Evolutionary conservation across 139 green algal species (phyloP).

Genomic region (Nannochloris sp.): DNA sequence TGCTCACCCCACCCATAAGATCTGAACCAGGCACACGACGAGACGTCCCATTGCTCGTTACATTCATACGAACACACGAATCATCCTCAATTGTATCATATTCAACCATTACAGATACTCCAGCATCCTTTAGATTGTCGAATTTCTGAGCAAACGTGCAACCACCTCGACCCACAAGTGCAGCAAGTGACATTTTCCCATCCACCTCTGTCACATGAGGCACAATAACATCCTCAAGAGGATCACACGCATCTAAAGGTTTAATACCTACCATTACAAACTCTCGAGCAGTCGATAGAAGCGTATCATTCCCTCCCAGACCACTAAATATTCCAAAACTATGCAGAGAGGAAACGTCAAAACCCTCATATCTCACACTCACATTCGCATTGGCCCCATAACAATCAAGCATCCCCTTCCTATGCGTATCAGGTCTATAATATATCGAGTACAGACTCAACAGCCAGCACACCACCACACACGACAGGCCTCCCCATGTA

Average conservation of each 20-base stretch:
- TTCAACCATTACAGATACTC: constrained; percentile 44
- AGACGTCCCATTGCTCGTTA: constrained; percentile 25
- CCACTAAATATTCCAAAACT: no score
- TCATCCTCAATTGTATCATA: constrained; percentile 27
- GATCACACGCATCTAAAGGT: not conserved
- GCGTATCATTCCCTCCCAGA: no score
- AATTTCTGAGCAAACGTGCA: constrained; percentile 62
- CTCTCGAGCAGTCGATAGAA: no score
- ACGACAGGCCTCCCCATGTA: no score
- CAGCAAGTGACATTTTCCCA: constrained; percentile 8
- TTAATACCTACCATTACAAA: not conserved
- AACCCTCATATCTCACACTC: no score
- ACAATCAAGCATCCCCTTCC: no score
- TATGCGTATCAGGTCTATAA: no score
- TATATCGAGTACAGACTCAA: no score
- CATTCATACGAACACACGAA: constrained; percentile 33
- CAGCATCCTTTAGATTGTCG: constrained; percentile 29
- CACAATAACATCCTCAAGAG: not conserved
- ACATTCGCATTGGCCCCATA: no score
- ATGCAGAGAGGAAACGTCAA: no score
- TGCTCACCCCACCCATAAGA: constrained; percentile 19
- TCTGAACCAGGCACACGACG: not conserved
- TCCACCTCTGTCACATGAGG: not conserved
- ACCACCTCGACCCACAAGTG: constrained; percentile 47
- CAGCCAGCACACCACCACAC: no score